Evolutionary conservation across 257 asterid genomes (phyloP).

Genomic region (Verbena officinalis): DNA sequence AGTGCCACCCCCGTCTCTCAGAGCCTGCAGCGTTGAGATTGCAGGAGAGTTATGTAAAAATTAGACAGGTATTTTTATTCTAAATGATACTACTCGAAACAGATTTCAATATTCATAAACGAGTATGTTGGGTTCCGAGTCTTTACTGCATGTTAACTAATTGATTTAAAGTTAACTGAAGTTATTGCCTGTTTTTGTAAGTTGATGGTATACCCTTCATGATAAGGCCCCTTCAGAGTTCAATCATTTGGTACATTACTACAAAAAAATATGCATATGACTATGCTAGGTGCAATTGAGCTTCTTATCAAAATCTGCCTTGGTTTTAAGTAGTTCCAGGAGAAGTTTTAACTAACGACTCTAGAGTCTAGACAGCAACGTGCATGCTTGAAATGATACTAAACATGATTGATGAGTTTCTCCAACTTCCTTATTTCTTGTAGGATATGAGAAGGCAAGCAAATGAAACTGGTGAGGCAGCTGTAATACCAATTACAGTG

Average conservation of each 20-base stretch:
- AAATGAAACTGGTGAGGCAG: slow-evolving; percentile 87
- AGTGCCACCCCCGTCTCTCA: slow-evolving; percentile 92
- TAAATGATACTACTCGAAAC: slow-evolving; percentile 7
- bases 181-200: not conserved
- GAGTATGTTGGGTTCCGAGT: not conserved
- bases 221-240: not conserved
- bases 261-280: not conserved
- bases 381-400: not conserved
- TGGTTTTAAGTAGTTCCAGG: not conserved
- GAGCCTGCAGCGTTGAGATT: slow-evolving; percentile 85
- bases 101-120: slow-evolving; percentile 5
- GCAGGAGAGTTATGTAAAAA: slow-evolving; percentile 84
- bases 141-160: not conserved
- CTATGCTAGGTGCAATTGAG: not conserved
- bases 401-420: slow-evolving; percentile 14
- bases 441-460: slow-evolving; percentile 95
- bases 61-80: slow-evolving; percentile 91
- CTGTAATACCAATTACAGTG: slow-evolving; percentile 96
- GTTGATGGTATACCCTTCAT: not conserved
- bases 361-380: not conserved
- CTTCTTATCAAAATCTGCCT: not conserved
- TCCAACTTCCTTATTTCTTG: slow-evolving; percentile 22
- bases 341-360: not conserved
- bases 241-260: slow-evolving; percentile 3
- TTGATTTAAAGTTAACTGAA: not conserved